Evolutionary conservation across 2,329 filamentous ascomycete genomes (phyloP), one percentile per base, ranked within the genome.

Genomic region (Mariannaea elegans): DNA sequence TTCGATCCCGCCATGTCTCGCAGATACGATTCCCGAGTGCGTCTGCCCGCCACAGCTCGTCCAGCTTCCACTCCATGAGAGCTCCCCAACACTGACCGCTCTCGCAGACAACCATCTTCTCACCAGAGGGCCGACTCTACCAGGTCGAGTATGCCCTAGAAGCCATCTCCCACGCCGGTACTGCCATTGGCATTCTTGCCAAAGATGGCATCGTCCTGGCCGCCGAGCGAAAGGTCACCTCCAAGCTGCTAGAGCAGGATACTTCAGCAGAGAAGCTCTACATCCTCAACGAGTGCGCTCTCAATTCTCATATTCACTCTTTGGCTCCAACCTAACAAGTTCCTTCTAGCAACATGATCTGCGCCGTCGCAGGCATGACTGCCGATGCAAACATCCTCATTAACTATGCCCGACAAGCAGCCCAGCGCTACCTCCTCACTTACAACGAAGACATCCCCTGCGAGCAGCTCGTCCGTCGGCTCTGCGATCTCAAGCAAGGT

Each of bases 401-500:
- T 88, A 99, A 99, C 85, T 97, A 96, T 81, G 96, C 95, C 77
- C 93, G 95, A 72, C 93, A 97, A 87, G 91, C 92, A 73, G 95
- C 95, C 72, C 95, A 99, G 82, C 89, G 91, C 75, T 98, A 99
- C 82, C 94, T 99, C 77, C 88, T 97, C 69, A 99, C 94, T 73
- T 99, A 99, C 86, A 97, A 98, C 84, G 94, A 97, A 90, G 95
- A 99, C 76, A 99, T 99, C 67, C 95, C 95, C 60, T 99, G 95
- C 83, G 95, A 99, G 80, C 95, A 99, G 81, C 92, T 99, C 59
- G 95, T 99, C 63, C 93, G 95, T 72, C 89, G 93, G 71, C 86
- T 99, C 73, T 99, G 96, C 81, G 95, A 99, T 82, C 83, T 98
- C 69, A 99, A 99, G 86, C 95, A 99, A 81, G 94, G 95, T 63